These are phyloP conservation scores for Acrodontium crateriforme DNA, from an alignment of 2,329 filamentous ascomycete genomes.

Conservation along the genomic window DNA sequence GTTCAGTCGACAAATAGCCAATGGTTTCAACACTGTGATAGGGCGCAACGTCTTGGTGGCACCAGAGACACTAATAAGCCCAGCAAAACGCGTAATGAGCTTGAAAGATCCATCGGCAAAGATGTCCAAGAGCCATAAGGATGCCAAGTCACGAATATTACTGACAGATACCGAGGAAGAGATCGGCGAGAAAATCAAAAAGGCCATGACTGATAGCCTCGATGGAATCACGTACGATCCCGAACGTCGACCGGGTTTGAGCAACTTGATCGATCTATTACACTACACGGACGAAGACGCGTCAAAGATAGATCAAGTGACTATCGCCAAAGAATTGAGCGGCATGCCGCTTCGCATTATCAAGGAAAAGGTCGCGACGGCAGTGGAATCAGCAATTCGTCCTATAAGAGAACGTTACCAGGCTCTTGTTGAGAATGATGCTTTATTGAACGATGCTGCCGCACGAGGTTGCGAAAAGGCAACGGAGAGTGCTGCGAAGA, in stretches of 20 bases:
- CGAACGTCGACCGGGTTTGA: slow-evolving; percentile 57
- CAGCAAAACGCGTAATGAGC: slow-evolving; percentile 79
- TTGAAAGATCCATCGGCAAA: slow-evolving; percentile 64
- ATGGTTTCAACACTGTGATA: slow-evolving; percentile 71
- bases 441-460: slow-evolving; percentile 44
- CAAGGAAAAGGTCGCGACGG: slow-evolving; percentile 50
- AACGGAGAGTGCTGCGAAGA: slow-evolving; percentile 42
- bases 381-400: slow-evolving; percentile 39
- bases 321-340: slow-evolving; percentile 33
- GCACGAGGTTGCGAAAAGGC: slow-evolving; percentile 45
- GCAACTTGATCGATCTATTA: slow-evolving; percentile 71
- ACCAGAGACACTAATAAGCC: slow-evolving; percentile 64
- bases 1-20: slow-evolving; percentile 74
- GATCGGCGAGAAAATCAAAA: slow-evolving; percentile 56
- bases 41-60: slow-evolving; percentile 43
- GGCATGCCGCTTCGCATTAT: slow-evolving; percentile 40
- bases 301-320: slow-evolving; percentile 25
- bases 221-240: slow-evolving; percentile 61
- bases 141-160: slow-evolving; percentile 62
- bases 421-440: slow-evolving; percentile 36
- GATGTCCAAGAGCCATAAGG: slow-evolving; percentile 83
- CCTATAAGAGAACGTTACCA: slow-evolving; percentile 45
- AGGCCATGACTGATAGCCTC: slow-evolving; percentile 63
- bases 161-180: slow-evolving; percentile 56
- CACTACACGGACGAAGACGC: slow-evolving; percentile 34